Evolutionary conservation across 257 asterid species (phyloP), one percentile per base, ranked within the genome.

Genomic region (Nicotiana paniculata): DNA sequence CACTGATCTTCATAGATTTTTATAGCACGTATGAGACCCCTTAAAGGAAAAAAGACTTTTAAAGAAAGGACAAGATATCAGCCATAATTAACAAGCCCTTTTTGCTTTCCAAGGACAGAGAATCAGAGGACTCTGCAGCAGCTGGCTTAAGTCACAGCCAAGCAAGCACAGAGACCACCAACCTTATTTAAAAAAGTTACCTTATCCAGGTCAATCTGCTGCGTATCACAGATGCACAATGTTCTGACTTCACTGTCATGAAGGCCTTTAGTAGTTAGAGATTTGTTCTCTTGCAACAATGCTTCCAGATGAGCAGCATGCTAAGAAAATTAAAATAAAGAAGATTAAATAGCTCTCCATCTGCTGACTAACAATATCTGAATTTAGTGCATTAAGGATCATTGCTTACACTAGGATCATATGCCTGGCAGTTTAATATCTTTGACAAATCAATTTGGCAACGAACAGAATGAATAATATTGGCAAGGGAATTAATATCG

Each of bases 161-260:
- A 61, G 43, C 1, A 74, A 48, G 62, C 1, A 12, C 78, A 74
- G 26, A 21, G 3, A 46, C 15, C 6, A 82, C 79, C 59, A 72
- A 21, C 81, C 43, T 53, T 59, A 72, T 66, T 39, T 80, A 57
- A 63, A 83, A 59, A 83, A 62, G 72, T 51, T 93, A 95, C 99
- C 98, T 96, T 96, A 57, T 92, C 98, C 80, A 91, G 93, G 85
- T 90, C 91, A 81, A 96, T 86, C 82, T 89, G 89, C 80, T 83
- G 89, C 21, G 82, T 81, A 83, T 93, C 94, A 72, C 85, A 87
- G 84, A 96, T 90, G 91, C 97, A 92, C 70, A 96, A 77, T 65
- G 99, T 95, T 86, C 97, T 89, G 78, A 95, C 94, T 83, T 97
- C 97, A 87, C 89, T 86, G 78, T 90, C 99, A 80, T 96, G 99